Conservation (phyloP, 257 asterid genomes). For the Ilex asprella region DNA sequence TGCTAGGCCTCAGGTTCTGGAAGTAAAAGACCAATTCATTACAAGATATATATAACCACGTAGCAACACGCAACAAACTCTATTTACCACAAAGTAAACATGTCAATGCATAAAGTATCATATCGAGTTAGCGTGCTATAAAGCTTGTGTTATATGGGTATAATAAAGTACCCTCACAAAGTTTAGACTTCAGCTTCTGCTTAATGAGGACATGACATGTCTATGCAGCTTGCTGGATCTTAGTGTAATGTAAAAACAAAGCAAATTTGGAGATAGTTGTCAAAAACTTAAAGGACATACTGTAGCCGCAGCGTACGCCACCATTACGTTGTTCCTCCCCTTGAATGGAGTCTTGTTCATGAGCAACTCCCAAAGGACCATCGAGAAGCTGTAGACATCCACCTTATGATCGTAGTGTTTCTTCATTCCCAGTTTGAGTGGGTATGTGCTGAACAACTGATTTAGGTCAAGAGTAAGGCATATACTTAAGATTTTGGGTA, state of each 20-base stretch:
- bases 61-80: background rate
- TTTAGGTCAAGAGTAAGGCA: conserved; percentile 14
- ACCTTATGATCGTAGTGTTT: conserved; percentile 57
- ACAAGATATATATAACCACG: background rate
- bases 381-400: conserved; percentile 62
- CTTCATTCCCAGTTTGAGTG: conserved; percentile 34
- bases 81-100: background rate
- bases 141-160: too few species aligned
- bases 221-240: too few species aligned
- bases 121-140: too few species aligned
- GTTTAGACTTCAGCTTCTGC: too few species aligned
- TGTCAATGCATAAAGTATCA: too few species aligned
- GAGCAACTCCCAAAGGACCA: conserved; percentile 61
- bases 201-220: too few species aligned
- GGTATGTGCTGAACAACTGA: conserved; percentile 44
- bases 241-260: background rate
- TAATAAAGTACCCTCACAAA: too few species aligned
- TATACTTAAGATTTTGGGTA: background rate
- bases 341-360: conserved; percentile 54
- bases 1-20: conserved; percentile 54
- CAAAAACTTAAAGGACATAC: conserved; percentile 20
- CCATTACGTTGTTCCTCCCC: conserved; percentile 42
- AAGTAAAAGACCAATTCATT: conserved; percentile 6
- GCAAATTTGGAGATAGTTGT: background rate
- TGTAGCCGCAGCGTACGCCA: conserved; percentile 56